Conservation (phyloP, 2,329 filamentous ascomycete genomes). For the Diatrype stigma region DNA sequence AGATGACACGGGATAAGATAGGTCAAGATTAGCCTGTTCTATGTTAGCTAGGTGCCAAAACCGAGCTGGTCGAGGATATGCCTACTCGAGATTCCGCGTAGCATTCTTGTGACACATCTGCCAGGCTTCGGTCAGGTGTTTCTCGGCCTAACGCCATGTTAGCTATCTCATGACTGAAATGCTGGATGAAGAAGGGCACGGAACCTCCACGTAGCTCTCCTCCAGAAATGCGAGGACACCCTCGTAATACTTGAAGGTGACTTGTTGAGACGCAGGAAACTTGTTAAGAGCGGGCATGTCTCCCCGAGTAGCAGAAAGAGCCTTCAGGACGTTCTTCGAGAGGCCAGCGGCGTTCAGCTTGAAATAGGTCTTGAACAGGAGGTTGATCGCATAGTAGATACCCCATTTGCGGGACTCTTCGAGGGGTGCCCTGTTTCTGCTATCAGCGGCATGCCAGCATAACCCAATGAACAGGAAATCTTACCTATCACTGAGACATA, state of each 20-base stretch:
- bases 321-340: constrained; percentile 84
- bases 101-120: constrained; percentile 72
- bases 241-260: constrained; percentile 95
- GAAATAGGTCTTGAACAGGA: constrained; percentile 98
- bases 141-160: constrained; percentile 58
- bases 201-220: constrained; percentile 80
- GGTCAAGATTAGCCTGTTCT: constrained; percentile 73
- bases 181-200: constrained; percentile 8
- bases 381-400: constrained; percentile 89
- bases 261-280: constrained; percentile 86
- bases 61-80: constrained; percentile 11
- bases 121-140: constrained; percentile 76
- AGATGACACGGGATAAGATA: constrained; percentile 94
- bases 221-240: constrained; percentile 92
- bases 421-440: constrained; percentile 61
- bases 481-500: constrained; percentile 87
- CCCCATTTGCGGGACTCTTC: constrained; percentile 97
- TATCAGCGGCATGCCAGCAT: constrained; percentile 6
- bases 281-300: constrained; percentile 77
- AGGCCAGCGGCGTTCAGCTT: constrained; percentile 87
- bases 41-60: constrained; percentile 19
- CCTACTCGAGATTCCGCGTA: constrained; percentile 74
- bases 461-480: constrained; percentile 16
- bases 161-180: constrained; percentile 1
- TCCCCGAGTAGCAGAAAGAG: constrained; percentile 68